phyloP scores from a whole-genome alignment of 257 asterid genomes.

The Rauvolfia tetraphylla region DNA sequence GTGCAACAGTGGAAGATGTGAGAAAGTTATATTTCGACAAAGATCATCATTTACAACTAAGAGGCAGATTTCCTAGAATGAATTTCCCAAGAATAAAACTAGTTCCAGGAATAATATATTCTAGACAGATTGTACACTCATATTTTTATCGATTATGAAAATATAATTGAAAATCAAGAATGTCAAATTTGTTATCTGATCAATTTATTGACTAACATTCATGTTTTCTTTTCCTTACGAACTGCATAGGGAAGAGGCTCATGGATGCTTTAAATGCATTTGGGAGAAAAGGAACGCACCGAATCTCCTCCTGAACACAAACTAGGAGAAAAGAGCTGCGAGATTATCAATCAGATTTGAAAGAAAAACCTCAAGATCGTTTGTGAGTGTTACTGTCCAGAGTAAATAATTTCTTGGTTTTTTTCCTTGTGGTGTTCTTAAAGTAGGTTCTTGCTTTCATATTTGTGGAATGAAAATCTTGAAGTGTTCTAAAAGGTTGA shows the following conservation, averaged over 20 bases:
- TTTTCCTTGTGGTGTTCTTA: background rate
- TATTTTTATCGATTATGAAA: no score
- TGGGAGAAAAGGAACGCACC: slow-evolving; percentile 37
- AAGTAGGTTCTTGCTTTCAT: background rate
- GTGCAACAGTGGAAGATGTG: no score
- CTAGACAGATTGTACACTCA: no score
- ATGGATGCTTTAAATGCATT: slow-evolving; percentile 37
- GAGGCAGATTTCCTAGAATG: no score
- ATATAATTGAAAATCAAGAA: no score
- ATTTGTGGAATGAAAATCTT: background rate
- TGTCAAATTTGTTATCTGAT: no score
- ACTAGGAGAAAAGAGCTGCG: slow-evolving; percentile 28
- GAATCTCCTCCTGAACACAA: slow-evolving; percentile 33
- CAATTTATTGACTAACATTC: no score
- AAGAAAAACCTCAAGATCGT: slow-evolving; percentile 29
- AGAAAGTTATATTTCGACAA: no score
- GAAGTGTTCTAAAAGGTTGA: background rate
- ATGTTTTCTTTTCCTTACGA: slow-evolving; percentile 28
- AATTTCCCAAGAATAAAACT: no score
- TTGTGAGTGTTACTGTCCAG: slow-evolving; percentile 34
- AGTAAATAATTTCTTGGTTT: background rate
- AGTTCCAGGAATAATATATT: no score
- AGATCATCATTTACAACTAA: no score
- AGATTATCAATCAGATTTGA: slow-evolving; percentile 32
- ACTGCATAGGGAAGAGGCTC: slow-evolving; percentile 43